Conservation (phyloP, 1,284 basidiomycete genomes). For the Rhodotorula sp. region DNA sequence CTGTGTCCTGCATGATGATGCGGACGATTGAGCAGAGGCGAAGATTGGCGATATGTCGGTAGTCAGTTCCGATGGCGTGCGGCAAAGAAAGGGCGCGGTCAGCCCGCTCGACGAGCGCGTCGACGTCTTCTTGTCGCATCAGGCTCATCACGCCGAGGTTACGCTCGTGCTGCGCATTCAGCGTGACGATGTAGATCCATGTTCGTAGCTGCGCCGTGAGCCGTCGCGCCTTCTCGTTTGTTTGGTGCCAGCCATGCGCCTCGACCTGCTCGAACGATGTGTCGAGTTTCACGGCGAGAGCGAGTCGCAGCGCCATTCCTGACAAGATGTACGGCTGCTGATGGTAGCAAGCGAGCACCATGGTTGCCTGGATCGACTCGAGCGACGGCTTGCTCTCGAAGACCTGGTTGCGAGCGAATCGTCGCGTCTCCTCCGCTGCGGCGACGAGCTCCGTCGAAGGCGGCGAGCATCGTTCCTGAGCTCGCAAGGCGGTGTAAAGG, state of each 20-base stretch:
- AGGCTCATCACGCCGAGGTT: conserved; percentile 21
- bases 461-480: conserved; percentile 4
- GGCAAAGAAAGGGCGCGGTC: conserved; percentile 17
- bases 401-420: conserved; percentile 15
- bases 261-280: conserved; percentile 20
- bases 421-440: conserved; percentile 24
- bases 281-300: conserved; percentile 17
- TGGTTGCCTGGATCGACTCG: conserved; percentile 23
- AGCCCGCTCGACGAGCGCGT: conserved; percentile 4
- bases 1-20: conserved; percentile 12
- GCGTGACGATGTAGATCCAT: conserved; percentile 23
- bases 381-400: conserved; percentile 19
- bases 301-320: conserved; percentile 22
- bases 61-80: conserved; percentile 9
- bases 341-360: conserved; percentile 28
- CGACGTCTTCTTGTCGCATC: conserved; percentile 20
- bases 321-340: conserved; percentile 30
- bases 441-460: conserved; percentile 17
- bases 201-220: conserved; percentile 19
- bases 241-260: conserved; percentile 15
- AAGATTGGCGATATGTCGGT: conserved; percentile 26
- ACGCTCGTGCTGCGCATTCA: conserved; percentile 19
- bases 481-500: conserved; percentile 20
- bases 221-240: conserved; percentile 18
- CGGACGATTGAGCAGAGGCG: conserved; percentile 22